Conservation (phyloP, 805 yeast genomes). For the Starmerella sirachaensis region DNA sequence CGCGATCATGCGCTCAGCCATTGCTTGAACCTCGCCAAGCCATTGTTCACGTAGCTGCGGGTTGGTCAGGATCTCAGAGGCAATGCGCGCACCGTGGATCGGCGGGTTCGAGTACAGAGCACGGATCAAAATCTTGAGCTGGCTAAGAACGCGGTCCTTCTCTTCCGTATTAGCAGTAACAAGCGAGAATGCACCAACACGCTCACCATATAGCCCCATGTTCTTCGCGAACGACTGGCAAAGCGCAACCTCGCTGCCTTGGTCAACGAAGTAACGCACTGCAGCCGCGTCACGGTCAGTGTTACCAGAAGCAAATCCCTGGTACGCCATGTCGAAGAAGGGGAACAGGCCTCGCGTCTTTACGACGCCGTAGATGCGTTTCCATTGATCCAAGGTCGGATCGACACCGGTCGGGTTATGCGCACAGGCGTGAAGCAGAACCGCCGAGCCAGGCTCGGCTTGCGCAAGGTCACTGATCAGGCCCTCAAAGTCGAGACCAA, state of each 20-base stretch:
- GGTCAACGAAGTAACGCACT: slow-evolving; percentile 35
- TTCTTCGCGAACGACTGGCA: slow-evolving; percentile 93
- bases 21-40: slow-evolving; percentile 65
- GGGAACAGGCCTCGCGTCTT: slow-evolving; percentile 55
- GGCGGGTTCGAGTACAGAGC: slow-evolving; percentile 91
- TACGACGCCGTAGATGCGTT: slow-evolving; percentile 52
- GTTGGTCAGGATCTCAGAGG: slow-evolving; percentile 57
- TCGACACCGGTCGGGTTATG: slow-evolving; percentile 97
- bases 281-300: slow-evolving; percentile 59
- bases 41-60: slow-evolving; percentile 54
- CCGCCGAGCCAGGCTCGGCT: slow-evolving; percentile 48
- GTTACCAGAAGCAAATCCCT: slow-evolving; percentile 84
- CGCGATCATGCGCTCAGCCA: slow-evolving; percentile 64
- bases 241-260: slow-evolving; percentile 35
- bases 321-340: slow-evolving; percentile 87
- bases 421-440: slow-evolving; percentile 85
- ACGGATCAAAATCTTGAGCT: slow-evolving; percentile 70
- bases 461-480: slow-evolving; percentile 46
- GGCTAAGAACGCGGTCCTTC: slow-evolving; percentile 43
- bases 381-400: slow-evolving; percentile 74
- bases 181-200: slow-evolving; percentile 72
- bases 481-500: slow-evolving; percentile 53
- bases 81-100: slow-evolving; percentile 84
- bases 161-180: slow-evolving; percentile 38
- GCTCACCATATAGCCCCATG: slow-evolving; percentile 91